Percentiles rank a stretch among this genome's conserved stretches.
These are phyloP conservation scores for Laburnicola sp. DNA, from an alignment of 2,329 filamentous ascomycete genomes.

Conservation along the genomic window DNA sequence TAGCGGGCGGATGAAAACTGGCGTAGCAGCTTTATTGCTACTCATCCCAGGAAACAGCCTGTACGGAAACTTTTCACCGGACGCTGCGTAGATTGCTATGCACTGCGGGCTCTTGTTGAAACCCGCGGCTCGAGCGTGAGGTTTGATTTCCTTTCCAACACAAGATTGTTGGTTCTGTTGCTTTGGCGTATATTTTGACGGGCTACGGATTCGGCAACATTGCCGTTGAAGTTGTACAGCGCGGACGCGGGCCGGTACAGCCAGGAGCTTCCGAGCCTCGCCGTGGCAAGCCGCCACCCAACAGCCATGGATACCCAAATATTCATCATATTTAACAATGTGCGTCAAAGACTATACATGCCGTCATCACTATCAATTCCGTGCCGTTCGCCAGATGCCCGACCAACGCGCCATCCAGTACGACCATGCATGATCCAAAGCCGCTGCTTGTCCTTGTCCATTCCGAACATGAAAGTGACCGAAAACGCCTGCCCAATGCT, in stretches of 20 bases:
- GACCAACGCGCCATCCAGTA: not conserved
- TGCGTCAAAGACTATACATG: not conserved
- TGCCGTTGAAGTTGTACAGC: too few species aligned
- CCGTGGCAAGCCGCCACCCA: not conserved
- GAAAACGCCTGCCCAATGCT: conserved; percentile 41
- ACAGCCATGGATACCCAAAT: not conserved
- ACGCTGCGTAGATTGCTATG: too few species aligned
- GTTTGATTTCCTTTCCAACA: too few species aligned
- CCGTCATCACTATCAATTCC: not conserved
- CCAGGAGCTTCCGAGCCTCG: not conserved
- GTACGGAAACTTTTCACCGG: too few species aligned
- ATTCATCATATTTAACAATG: not conserved
- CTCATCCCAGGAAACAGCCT: too few species aligned
- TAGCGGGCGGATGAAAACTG: too few species aligned
- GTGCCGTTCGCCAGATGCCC: not conserved
- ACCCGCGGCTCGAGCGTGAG: too few species aligned
- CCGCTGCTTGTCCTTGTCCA: not conserved
- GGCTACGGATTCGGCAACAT: not conserved
- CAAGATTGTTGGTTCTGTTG: too few species aligned
- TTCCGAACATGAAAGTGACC: conserved; percentile 2
- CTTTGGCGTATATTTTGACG: too few species aligned
- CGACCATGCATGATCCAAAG: not conserved
- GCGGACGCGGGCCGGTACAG: not conserved
- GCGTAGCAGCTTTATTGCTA: too few species aligned
- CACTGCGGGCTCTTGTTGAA: too few species aligned